Percentiles rank a stretch among this genome's conserved stretches.
phyloP scores from a whole-genome alignment of 75 land plant genomes.

The Sequoiadendron giganteum region DNA sequence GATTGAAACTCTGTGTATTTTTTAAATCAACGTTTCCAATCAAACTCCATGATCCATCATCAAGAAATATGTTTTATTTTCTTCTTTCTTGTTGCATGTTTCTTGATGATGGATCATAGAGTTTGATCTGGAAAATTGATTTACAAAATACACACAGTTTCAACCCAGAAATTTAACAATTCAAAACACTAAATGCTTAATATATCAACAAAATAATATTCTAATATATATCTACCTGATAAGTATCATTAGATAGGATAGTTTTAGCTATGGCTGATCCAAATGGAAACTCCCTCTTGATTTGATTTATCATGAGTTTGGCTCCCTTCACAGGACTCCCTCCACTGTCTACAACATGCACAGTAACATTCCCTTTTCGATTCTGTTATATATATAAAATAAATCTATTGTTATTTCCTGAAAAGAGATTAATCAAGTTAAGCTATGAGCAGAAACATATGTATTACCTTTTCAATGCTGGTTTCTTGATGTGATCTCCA shows the following conservation, averaged over 20 bases:
- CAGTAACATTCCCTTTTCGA: slow-evolving; percentile 32
- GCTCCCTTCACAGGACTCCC: slow-evolving; percentile 24
- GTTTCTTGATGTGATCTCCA: slow-evolving; percentile 67
- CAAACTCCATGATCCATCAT: too few species aligned
- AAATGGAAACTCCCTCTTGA: slow-evolving; percentile 38
- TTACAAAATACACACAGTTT: too few species aligned
- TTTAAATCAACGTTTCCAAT: too few species aligned
- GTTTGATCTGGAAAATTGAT: too few species aligned
- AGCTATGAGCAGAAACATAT: not conserved
- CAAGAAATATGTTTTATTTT: too few species aligned
- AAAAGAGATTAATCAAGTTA: not conserved
- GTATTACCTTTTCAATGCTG: slow-evolving; percentile 32
- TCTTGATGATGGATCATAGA: too few species aligned
- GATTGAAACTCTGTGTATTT: too few species aligned
- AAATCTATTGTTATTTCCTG: not conserved
- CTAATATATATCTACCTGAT: slow-evolving; percentile 24
- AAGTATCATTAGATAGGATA: slow-evolving; percentile 41
- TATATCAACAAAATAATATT: not conserved
- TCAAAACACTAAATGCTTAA: not conserved
- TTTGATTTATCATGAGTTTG: slow-evolving; percentile 22
- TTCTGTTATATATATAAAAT: slow-evolving; percentile 23
- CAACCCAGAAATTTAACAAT: too few species aligned
- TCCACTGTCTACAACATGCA: slow-evolving; percentile 33
- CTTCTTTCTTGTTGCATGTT: too few species aligned
- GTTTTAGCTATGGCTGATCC: slow-evolving; percentile 49